Evolutionary conservation across 108 stramenopile genomes (phyloP).

Genomic region (Skeletonema grethae): DNA sequence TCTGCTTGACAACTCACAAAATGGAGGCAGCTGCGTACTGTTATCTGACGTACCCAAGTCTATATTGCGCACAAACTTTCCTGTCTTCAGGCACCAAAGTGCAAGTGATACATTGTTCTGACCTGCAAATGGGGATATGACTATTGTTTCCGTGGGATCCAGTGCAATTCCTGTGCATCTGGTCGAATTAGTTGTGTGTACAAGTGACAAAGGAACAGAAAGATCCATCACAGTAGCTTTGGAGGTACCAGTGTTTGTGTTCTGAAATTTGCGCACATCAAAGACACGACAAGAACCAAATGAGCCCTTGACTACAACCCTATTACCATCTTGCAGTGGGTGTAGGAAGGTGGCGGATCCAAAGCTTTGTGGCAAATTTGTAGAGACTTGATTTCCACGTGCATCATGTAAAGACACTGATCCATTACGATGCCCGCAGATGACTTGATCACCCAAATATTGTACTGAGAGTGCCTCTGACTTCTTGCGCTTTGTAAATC

Average conservation of each 20-base stretch:
- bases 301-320: background rate
- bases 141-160: too few species aligned
- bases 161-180: background rate
- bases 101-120: too few species aligned
- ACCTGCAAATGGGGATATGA: too few species aligned
- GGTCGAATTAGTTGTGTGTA: background rate
- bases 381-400: background rate
- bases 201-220: background rate
- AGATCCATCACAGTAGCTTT: background rate
- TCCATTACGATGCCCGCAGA: background rate
- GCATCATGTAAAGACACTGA: background rate
- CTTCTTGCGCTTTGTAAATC: background rate
- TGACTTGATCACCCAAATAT: background rate
- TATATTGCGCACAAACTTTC: too few species aligned
- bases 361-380: background rate
- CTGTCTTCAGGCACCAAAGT: too few species aligned
- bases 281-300: background rate
- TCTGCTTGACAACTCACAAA: too few species aligned
- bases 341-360: background rate
- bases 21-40: too few species aligned
- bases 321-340: background rate
- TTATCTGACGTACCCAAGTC: too few species aligned
- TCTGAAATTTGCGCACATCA: background rate
- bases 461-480: background rate
- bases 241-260: background rate